Conservation (phyloP, 257 asterid genomes). For the Rubia yunnanensis region DNA sequence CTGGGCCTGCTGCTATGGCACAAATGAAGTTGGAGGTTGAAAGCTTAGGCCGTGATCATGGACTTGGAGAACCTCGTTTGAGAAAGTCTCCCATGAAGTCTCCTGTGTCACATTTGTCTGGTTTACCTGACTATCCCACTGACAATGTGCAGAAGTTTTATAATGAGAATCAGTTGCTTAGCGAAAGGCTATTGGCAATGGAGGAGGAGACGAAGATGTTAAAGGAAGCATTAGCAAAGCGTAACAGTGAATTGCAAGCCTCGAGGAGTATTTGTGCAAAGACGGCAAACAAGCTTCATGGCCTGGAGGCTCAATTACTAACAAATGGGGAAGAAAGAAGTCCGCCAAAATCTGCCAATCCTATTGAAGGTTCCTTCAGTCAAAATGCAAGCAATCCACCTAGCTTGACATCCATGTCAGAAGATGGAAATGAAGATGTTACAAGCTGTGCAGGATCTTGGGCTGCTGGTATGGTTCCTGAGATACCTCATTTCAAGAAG, state of each 20-base stretch:
- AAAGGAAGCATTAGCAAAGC: conserved; percentile 85
- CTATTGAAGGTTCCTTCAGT: conserved; percentile 29
- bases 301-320: conserved; percentile 60
- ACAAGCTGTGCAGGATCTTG: conserved; percentile 73
- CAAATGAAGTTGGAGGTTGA: conserved; percentile 97
- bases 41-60: conserved; percentile 65
- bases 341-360: conserved; percentile 28
- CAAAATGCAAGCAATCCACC: conserved; percentile 44
- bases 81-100: conserved; percentile 76
- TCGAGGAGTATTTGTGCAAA: conserved; percentile 68
- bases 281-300: conserved; percentile 70
- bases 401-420: conserved; percentile 66
- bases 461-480: conserved; percentile 49
- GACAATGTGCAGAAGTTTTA: conserved; percentile 55
- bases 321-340: conserved; percentile 46
- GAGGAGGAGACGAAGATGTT: conserved; percentile 95
- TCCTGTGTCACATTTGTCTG: conserved; percentile 49
- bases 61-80: conserved; percentile 62
- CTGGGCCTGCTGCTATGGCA: conserved; percentile 98
- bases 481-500: conserved; percentile 55
- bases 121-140: conserved; percentile 50
- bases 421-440: conserved; percentile 72
- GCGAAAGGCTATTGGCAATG: conserved; percentile 69
- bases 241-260: conserved; percentile 78
- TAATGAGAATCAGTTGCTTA: conserved; percentile 67